Evolutionary conservation across 2,329 filamentous ascomycete species (phyloP).

Genomic region (Sporothrix mexicana): DNA sequence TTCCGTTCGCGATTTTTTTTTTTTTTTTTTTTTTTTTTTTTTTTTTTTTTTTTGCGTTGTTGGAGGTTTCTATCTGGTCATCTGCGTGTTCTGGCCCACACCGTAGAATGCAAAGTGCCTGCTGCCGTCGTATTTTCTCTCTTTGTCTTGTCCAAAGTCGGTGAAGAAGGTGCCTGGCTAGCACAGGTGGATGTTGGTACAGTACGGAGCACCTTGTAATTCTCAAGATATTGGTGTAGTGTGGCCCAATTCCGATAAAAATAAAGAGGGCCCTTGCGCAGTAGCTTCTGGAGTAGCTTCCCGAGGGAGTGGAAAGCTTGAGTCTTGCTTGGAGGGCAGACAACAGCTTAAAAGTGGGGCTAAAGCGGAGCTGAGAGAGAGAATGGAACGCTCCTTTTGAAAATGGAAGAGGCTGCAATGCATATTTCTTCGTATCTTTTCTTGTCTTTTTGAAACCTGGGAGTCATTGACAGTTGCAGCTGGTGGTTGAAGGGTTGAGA

Average conservation of each 20-base stretch:
- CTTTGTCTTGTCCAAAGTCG: constrained; percentile 7
- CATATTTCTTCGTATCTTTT: not conserved
- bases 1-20: not conserved
- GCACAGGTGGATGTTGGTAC: not conserved
- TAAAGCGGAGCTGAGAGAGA: not conserved
- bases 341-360: not conserved
- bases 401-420: not conserved
- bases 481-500: not conserved
- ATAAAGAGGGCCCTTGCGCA: constrained; percentile 11
- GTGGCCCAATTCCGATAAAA: not conserved
- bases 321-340: not conserved
- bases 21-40: not conserved
- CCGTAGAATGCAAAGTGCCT: constrained; percentile 10
- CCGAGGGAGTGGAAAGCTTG: constrained; percentile 31
- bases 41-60: not conserved
- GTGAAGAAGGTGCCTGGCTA: constrained; percentile 9
- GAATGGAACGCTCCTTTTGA: not conserved
- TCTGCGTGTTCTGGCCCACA: not conserved
- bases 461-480: not conserved
- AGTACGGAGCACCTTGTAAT: not conserved
- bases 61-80: not conserved
- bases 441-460: not conserved
- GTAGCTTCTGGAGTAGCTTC: constrained; percentile 21
- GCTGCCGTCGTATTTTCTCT: constrained; percentile 13
- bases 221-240: not conserved